These are phyloP conservation scores for Pestalotiopsis sp. DNA, from an alignment of 2,329 filamentous ascomycete genomes.

Conservation along the genomic window DNA sequence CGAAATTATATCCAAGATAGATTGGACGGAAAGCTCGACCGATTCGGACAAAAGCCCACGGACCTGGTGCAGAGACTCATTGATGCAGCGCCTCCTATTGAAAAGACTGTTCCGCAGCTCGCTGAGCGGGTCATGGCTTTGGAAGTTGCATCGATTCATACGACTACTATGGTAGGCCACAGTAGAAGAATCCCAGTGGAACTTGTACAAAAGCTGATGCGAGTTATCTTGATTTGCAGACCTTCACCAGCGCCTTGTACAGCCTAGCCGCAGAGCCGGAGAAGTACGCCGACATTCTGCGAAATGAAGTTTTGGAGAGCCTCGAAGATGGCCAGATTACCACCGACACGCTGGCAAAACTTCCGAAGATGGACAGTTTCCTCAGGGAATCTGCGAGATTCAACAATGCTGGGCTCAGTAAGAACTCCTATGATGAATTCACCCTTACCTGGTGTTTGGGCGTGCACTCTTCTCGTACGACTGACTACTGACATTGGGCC, in stretches of 20 bases:
- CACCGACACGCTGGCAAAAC: neutral
- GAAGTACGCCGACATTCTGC: conserved; percentile 11
- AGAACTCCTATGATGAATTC: neutral
- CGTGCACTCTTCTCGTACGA: neutral
- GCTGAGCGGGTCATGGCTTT: conserved; percentile 15
- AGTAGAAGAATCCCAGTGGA: neutral
- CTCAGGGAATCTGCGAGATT: conserved; percentile 13
- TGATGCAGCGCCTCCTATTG: conserved; percentile 14
- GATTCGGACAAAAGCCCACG: conserved; percentile 9
- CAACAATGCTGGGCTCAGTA: conserved; percentile 14
- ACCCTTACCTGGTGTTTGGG: neutral
- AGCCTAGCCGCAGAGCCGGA: conserved; percentile 10
- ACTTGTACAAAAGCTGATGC: neutral
- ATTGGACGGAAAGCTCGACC: conserved; percentile 9
- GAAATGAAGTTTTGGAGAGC: conserved; percentile 3
- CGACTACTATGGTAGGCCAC: conserved; percentile 10
- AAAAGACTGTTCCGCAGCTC: conserved; percentile 13
- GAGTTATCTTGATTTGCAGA: neutral
- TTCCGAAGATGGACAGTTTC: conserved; percentile 15
- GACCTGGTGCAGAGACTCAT: conserved; percentile 15
- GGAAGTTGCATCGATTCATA: conserved; percentile 15
- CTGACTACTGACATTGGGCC: neutral
- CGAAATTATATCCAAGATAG: conserved; percentile 6
- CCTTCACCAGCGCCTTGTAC: conserved; percentile 11
- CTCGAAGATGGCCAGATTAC: conserved; percentile 13